Evolutionary conservation across 169 alveolate genomes (phyloP), one percentile per base, ranked within the genome.

Genomic region (Plasmodium gonderi): DNA sequence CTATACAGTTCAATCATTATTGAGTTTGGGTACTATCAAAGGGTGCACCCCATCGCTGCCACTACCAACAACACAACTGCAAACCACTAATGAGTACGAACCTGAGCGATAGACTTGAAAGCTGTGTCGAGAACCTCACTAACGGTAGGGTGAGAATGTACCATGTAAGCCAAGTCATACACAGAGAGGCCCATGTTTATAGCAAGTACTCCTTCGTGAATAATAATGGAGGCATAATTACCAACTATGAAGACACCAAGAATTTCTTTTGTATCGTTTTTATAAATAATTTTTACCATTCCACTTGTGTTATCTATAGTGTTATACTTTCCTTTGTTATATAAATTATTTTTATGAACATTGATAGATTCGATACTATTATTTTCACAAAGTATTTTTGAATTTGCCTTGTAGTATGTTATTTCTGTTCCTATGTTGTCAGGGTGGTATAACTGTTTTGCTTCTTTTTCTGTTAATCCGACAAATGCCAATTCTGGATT

Each of bases 71-170:
- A 3, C 6, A n/a, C 0, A n/a, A n/a, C 65, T 20, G 2, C 65
- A 0, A n/a, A n/a, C n/a, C 65, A 5, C 68, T 72, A 95, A 45
- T 95, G 96, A 7, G 96, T 77, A n/a, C 90, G 80, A 12, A 95
- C 89, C 65, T 91, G 92, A 7, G 90, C 90, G 3, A 93, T 91
- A 38, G 92, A 40, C 76, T 95, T 95, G 85, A 91, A 95, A 12
- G 95, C 94, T 17, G 94, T 92, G 31, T 92, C 95, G 11, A 95
- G 78, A 6, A 93, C 93, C 54, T 95, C 96, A 44, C 95, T 91
- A 49, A 95, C 91, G 12, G 96, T 95, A n/a, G 96, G 96, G 76
- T 95, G 96, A 12, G 96, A 92, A 80, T 95, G 96, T 3, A 91
- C 92, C 87, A 75, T 92, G 33, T 76, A 67, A 1, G 96, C 94